These are phyloP conservation scores for Zymoseptoria brevis DNA, from an alignment of 2,329 filamentous ascomycete species.

Conservation along the genomic window DNA sequence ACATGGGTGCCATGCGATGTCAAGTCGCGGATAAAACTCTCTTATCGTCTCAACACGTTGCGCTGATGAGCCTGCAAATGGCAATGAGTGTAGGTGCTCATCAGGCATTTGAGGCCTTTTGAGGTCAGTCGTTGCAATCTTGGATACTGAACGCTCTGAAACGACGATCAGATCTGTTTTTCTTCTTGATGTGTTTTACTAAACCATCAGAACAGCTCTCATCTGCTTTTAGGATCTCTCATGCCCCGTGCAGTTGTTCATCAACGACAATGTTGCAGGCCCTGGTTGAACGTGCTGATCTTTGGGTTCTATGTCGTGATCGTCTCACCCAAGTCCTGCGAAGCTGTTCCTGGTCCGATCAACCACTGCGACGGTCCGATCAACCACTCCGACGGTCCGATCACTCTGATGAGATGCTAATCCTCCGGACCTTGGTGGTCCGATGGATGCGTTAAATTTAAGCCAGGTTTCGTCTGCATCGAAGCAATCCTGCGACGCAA, in stretches of 20 bases:
- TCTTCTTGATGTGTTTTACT: no score
- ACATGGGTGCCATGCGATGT: background rate
- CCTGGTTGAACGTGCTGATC: background rate
- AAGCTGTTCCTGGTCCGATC: background rate
- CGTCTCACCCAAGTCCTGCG: background rate
- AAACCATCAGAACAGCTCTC: background rate
- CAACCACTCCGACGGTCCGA: background rate
- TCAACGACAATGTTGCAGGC: background rate
- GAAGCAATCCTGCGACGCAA: background rate
- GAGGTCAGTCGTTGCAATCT: no score
- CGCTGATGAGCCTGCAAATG: background rate
- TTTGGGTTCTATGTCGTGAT: constrained; percentile 1
- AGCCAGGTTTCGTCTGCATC: background rate
- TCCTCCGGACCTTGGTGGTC: background rate
- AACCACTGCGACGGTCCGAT: background rate
- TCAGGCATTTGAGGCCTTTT: no score
- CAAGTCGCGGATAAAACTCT: background rate
- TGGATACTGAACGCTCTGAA: no score
- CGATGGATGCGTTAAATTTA: background rate
- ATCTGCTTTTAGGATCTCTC: background rate
- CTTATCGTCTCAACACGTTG: background rate
- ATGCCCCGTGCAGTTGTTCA: background rate
- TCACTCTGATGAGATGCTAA: background rate
- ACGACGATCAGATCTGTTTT: no score
- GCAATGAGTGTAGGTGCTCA: background rate